Percentiles rank a stretch among this genome's conserved stretches.
Conservation (phyloP, 805 yeast genomes). For the Nakazawaea ishiwadae region DNA sequence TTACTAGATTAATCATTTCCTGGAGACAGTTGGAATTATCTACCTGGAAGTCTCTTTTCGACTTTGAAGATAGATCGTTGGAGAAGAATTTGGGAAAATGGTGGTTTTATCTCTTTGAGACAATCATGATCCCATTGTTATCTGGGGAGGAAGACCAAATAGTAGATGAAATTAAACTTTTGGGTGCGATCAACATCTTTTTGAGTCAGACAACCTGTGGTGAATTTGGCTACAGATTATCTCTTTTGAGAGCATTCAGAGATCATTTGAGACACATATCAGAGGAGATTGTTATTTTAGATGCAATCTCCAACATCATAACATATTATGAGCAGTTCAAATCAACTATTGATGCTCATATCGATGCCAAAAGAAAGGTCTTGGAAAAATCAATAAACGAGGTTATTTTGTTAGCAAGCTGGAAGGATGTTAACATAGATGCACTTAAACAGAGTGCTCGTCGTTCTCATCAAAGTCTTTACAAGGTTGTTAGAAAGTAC, state of each 20-base stretch:
- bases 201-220: slow-evolving; percentile 75
- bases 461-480: slow-evolving; percentile 78
- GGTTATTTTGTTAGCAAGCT: slow-evolving; percentile 83
- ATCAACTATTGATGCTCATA: slow-evolving; percentile 38
- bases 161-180: slow-evolving; percentile 29
- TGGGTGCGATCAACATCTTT: slow-evolving; percentile 67
- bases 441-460: slow-evolving; percentile 93
- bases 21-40: slow-evolving; percentile 90
- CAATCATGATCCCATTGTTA: slow-evolving; percentile 48
- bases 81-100: slow-evolving; percentile 61
- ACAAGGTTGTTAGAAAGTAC: slow-evolving; percentile 79
- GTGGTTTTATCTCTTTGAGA: slow-evolving; percentile 92
- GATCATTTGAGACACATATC: slow-evolving; percentile 39
- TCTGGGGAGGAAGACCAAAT: slow-evolving; percentile 33
- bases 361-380: slow-evolving; percentile 42
- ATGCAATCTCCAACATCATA: slow-evolving; percentile 53
- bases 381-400: slow-evolving; percentile 81
- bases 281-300: slow-evolving; percentile 20
- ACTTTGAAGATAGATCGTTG: slow-evolving; percentile 49
- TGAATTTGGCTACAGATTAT: slow-evolving; percentile 58
- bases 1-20: slow-evolving; percentile 68
- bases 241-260: slow-evolving; percentile 60
- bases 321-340: slow-evolving; percentile 65
- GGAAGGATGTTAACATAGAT: slow-evolving; percentile 94
- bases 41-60: slow-evolving; percentile 78